Evolutionary conservation across 306 rosid genomes (phyloP).

Genomic region (barrel medic (Medicago truncatula)): DNA sequence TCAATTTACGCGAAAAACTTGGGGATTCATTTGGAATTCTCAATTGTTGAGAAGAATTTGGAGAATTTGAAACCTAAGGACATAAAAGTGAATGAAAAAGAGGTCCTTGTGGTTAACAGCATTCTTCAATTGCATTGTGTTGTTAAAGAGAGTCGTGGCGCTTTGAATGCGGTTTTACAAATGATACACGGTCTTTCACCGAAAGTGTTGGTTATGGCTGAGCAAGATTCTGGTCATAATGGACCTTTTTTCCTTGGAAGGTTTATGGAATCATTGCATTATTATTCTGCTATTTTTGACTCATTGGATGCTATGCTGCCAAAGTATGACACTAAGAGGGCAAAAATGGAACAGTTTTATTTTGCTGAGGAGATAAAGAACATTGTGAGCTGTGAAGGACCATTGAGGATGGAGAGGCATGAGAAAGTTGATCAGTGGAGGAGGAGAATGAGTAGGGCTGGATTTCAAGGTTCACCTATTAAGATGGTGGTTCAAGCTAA

Average conservation of each 20-base stretch:
- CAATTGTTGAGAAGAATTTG: constrained; percentile 60
- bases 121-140: constrained; percentile 87
- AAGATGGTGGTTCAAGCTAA: constrained; percentile 72
- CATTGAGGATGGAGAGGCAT: constrained; percentile 88
- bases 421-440: constrained; percentile 91
- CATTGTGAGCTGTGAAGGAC: constrained; percentile 92
- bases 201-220: constrained; percentile 67
- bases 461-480: constrained; percentile 72
- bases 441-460: constrained; percentile 87
- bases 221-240: constrained; percentile 90
- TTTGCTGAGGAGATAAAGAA: constrained; percentile 94
- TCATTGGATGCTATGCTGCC: constrained; percentile 82
- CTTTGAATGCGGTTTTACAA: constrained; percentile 74
- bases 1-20: constrained; percentile 51
- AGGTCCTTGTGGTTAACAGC: constrained; percentile 75
- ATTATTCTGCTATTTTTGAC: constrained; percentile 90
- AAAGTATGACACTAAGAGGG: constrained; percentile 77
- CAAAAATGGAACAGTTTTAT: constrained; percentile 87
- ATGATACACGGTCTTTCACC: constrained; percentile 75
- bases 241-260: constrained; percentile 96
- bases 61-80: constrained; percentile 63
- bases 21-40: constrained; percentile 62
- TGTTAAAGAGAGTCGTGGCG: constrained; percentile 89
- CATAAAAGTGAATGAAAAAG: constrained; percentile 57
- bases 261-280: constrained; percentile 88